A percentile compares a stretch with the other conserved stretches of the same genome.
Evolutionary conservation across 2,329 filamentous ascomycete species (phyloP).

Genomic region (Ceratocystis colombiana): DNA sequence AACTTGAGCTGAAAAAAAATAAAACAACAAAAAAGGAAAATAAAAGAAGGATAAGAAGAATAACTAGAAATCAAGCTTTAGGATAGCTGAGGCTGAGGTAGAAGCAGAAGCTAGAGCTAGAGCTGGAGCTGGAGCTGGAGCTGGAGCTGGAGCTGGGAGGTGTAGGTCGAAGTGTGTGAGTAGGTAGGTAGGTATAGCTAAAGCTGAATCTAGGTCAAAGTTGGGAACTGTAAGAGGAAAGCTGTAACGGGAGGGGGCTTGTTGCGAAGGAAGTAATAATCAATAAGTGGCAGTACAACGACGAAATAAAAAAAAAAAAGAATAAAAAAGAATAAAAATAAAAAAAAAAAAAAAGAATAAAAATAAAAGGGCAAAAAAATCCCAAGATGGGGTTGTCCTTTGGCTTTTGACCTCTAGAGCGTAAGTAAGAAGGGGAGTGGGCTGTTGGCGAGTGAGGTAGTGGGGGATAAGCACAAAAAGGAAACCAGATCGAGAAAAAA

Average conservation of each 20-base stretch:
- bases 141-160: neutral
- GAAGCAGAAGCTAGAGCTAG: conserved; percentile 1
- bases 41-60: conserved; percentile 18
- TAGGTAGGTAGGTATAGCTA: neutral
- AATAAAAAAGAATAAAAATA: neutral
- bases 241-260: conserved; percentile 3
- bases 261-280: conserved; percentile 4
- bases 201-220: conserved; percentile 4
- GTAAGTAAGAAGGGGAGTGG: too few species aligned
- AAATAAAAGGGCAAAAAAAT: neutral
- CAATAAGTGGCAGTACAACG: conserved; percentile 1
- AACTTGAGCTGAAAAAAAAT: conserved; percentile 8
- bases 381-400: too few species aligned
- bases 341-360: neutral
- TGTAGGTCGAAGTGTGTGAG: neutral
- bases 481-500: conserved; percentile 13
- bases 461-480: neutral
- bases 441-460: neutral
- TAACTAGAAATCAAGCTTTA: conserved; percentile 6
- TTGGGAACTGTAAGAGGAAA: conserved; percentile 6
- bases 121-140: neutral
- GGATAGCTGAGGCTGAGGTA: conserved; percentile 12
- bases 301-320: neutral
- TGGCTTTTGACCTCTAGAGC: too few species aligned
- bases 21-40: conserved; percentile 13